Conservation (phyloP, 306 rosid genomes). For the Vigna nakashimae region DNA sequence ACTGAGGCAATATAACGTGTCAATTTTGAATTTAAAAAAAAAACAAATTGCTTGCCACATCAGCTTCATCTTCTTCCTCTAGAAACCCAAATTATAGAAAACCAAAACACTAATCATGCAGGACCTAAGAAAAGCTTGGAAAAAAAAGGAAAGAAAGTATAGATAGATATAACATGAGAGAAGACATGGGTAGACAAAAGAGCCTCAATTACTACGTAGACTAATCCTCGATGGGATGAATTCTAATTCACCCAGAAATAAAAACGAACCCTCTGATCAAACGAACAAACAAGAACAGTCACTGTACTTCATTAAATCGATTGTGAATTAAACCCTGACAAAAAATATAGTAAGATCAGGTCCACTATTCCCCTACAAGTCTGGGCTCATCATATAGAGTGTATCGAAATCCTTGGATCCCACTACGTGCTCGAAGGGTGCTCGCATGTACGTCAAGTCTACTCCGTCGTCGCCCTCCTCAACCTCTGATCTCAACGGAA, state of each 20-base stretch:
- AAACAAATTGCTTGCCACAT: too few relatives aligned
- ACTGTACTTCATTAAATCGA: not conserved
- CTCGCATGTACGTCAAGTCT: constrained; percentile 70
- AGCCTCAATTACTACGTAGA: not conserved
- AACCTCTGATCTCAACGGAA: constrained; percentile 54
- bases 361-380: constrained; percentile 54
- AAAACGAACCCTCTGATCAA: too few relatives aligned
- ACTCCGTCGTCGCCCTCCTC: constrained; percentile 57
- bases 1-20: fast-evolving
- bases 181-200: too few relatives aligned
- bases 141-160: too few relatives aligned
- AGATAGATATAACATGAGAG: too few relatives aligned
- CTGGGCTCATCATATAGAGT: constrained; percentile 81
- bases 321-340: constrained; percentile 55
- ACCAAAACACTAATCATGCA: too few relatives aligned
- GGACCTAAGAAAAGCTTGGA: too few relatives aligned
- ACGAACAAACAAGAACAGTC: constrained; percentile 36
- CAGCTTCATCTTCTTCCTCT: too few relatives aligned
- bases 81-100: too few relatives aligned
- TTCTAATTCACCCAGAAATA: not conserved
- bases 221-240: not conserved
- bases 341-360: constrained; percentile 87
- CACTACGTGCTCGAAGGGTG: constrained; percentile 69
- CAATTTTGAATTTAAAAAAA: too few relatives aligned
- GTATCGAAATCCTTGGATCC: constrained; percentile 84